These are phyloP conservation scores for Saccharomyces kudriavzevii DNA, from an alignment of 805 yeast genomes.

Conservation along the genomic window DNA sequence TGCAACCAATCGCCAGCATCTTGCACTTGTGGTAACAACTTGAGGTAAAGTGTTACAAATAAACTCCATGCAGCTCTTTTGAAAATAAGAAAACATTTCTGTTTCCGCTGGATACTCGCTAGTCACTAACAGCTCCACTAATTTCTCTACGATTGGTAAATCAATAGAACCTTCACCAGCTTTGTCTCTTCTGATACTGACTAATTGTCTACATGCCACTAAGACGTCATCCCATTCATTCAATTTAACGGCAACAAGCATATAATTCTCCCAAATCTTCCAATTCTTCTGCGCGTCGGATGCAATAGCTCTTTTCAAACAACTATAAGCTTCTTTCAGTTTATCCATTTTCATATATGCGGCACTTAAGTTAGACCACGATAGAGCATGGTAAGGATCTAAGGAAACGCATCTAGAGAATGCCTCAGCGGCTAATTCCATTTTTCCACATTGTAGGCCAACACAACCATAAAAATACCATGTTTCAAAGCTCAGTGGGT, in stretches of 20 bases:
- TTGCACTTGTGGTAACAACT: constrained; percentile 49
- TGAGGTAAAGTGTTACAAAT: constrained; percentile 61
- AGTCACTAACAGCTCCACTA: constrained; percentile 55
- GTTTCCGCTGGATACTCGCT: constrained; percentile 40
- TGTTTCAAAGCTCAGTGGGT: constrained; percentile 68
- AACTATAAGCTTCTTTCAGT: constrained; percentile 71
- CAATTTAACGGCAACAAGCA: constrained; percentile 71
- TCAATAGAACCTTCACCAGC: constrained; percentile 63
- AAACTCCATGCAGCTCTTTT: constrained; percentile 60
- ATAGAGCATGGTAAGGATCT: constrained; percentile 69
- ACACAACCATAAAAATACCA: constrained; percentile 93
- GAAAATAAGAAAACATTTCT: constrained; percentile 48
- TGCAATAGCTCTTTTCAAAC: constrained; percentile 71
- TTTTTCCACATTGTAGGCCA: constrained; percentile 65
- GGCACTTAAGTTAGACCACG: constrained; percentile 90
- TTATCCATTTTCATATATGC: constrained; percentile 60
- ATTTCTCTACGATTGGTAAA: constrained; percentile 62
- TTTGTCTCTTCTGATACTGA: constrained; percentile 47
- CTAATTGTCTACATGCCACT: constrained; percentile 58
- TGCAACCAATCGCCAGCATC: constrained; percentile 79
- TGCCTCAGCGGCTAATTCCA: constrained; percentile 79
- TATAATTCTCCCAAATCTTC: constrained; percentile 85
- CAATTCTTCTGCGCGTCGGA: constrained; percentile 69
- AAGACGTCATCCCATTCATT: constrained; percentile 87
- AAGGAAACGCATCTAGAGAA: constrained; percentile 83